Evolutionary conservation across 495 filamentous ascomycete genomes (phyloP).

Genomic region (Hypomontagnella monticulosa): DNA sequence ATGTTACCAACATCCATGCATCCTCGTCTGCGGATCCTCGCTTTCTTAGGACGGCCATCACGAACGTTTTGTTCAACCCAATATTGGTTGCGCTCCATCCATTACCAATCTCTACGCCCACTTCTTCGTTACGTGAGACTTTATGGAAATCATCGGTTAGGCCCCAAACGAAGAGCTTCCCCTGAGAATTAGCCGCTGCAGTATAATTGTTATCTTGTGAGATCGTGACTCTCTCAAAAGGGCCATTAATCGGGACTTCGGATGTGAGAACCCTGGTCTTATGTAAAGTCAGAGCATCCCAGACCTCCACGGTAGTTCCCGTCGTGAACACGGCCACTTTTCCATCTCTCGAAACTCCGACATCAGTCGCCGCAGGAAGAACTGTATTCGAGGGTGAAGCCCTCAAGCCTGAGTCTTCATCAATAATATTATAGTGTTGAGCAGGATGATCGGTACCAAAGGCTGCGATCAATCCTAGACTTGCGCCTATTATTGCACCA

Average conservation of each 20-base stretch:
- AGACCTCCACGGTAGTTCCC: conserved; percentile 1
- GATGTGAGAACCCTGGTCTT: neutral
- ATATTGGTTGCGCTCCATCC: conserved; percentile 9
- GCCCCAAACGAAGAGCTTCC: conserved; percentile 1
- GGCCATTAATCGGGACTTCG: neutral
- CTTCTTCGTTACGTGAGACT: neutral
- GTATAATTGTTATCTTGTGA: neutral
- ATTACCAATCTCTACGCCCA: neutral
- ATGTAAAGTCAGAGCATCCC: conserved; percentile 4
- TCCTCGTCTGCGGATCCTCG: neutral
- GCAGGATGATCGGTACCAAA: conserved; percentile 2
- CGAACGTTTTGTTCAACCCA: neutral
- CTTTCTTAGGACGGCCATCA: neutral
- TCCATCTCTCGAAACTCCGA: neutral
- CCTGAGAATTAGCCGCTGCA: neutral
- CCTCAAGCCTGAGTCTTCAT: neutral
- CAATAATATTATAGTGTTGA: neutral
- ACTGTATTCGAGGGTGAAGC: neutral
- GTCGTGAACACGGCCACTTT: neutral
- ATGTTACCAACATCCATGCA: neutral
- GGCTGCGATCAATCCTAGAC: neutral
- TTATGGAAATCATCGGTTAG: neutral
- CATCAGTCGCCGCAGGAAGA: conserved; percentile 1
- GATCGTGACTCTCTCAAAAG: conserved; percentile 1
- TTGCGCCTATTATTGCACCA: neutral